Evolutionary conservation across 169 alveolate genomes (phyloP).

Genomic region (Eimeria praecox): DNA sequence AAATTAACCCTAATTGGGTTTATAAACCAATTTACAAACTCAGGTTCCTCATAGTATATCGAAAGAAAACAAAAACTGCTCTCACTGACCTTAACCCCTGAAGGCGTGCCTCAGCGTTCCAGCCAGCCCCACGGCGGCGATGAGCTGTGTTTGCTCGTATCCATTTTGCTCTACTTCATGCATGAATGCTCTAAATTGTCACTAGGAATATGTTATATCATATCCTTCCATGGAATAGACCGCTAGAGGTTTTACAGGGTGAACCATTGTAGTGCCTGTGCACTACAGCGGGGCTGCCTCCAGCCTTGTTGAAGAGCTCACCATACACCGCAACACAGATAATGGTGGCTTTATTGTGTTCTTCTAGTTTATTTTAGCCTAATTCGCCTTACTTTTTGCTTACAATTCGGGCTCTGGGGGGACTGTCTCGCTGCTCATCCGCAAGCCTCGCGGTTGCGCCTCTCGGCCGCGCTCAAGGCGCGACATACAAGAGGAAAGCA

Average conservation of each 20-base stretch:
- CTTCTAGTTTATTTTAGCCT: not conserved
- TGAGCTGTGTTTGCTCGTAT: not conserved
- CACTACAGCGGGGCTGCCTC: constrained; percentile 6
- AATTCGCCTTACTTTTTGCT: too few relatives aligned
- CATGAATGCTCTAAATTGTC: not conserved
- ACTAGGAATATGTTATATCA: not conserved
- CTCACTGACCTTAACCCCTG: not conserved
- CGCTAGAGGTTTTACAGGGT: not conserved
- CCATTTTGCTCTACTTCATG: not conserved
- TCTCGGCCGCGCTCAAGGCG: constrained; percentile 1
- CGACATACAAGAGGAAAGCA: not conserved
- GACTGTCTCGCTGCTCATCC: too few relatives aligned
- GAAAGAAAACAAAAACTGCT: not conserved
- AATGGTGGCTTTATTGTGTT: not conserved
- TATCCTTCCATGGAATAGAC: not conserved
- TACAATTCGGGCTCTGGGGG: too few relatives aligned
- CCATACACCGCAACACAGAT: not conserved
- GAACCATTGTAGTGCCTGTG: not conserved
- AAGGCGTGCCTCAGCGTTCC: not conserved
- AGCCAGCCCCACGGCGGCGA: not conserved
- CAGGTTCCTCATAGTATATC: not conserved
- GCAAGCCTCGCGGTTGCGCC: too few relatives aligned
- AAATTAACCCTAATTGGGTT: not conserved
- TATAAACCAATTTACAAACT: not conserved
- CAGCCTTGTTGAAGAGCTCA: not conserved